Percentiles rank a stretch among this genome's conserved stretches.
Evolutionary conservation across 768 basidiomycete species (phyloP).

Genomic region (Ephemerocybe angulata): DNA sequence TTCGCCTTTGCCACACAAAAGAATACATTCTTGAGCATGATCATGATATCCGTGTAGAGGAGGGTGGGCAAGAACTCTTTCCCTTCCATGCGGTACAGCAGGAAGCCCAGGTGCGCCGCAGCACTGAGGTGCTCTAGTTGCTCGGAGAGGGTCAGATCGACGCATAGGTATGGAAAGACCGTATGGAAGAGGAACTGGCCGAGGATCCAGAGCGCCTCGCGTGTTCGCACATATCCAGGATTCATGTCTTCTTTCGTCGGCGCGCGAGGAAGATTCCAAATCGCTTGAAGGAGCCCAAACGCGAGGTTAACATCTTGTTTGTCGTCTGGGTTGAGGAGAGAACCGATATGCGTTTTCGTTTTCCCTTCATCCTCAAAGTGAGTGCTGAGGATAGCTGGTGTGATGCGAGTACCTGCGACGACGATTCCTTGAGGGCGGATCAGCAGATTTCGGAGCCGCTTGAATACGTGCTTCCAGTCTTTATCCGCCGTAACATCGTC

Average conservation of each 20-base stretch:
- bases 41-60: conserved; percentile 29
- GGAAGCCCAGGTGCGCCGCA: conserved; percentile 26
- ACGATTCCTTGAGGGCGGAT: conserved; percentile 8
- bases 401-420: neutral
- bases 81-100: conserved; percentile 11
- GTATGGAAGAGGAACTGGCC: conserved; percentile 13
- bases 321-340: conserved; percentile 16
- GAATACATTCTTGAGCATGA: conserved; percentile 36
- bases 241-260: neutral
- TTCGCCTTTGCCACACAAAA: conserved; percentile 38
- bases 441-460: conserved; percentile 26
- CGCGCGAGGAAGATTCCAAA: neutral
- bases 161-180: conserved; percentile 26
- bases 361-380: neutral
- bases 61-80: conserved; percentile 21
- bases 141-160: conserved; percentile 25
- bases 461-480: conserved; percentile 33
- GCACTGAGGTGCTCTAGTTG: conserved; percentile 32
- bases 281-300: conserved; percentile 15
- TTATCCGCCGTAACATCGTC: neutral
- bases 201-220: neutral
- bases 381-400: neutral
- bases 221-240: neutral
- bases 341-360: neutral
- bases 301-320: conserved; percentile 24